Evolutionary conservation across 1,284 basidiomycete genomes (phyloP).

Genomic region (Ceratobasidium papillatum): DNA sequence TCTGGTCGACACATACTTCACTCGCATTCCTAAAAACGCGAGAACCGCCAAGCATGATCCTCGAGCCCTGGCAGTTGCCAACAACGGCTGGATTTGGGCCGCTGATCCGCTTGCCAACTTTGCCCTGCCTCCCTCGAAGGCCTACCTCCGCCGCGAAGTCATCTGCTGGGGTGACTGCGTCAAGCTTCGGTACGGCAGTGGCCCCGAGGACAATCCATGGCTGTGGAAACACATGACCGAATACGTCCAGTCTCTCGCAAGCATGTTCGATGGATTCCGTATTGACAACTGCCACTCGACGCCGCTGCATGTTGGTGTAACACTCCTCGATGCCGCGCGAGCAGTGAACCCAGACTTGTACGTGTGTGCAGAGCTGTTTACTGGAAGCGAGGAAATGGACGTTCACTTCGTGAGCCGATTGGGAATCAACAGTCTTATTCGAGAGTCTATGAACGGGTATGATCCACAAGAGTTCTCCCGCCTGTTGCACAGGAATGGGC

Average conservation of each 20-base stretch:
- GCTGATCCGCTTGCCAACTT: slow-evolving; percentile 96
- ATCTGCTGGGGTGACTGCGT: slow-evolving; percentile 99
- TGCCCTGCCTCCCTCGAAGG: slow-evolving; percentile 93
- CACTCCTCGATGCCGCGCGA: slow-evolving; percentile 91
- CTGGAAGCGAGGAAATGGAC: slow-evolving; percentile 94
- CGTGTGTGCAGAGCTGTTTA: slow-evolving; percentile 96
- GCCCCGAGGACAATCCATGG: slow-evolving; percentile 87
- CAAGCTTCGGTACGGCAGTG: slow-evolving; percentile 90
- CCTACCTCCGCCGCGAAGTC: slow-evolving; percentile 94
- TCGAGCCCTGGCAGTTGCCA: slow-evolving; percentile 81
- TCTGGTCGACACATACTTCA: slow-evolving; percentile 90
- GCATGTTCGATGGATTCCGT: slow-evolving; percentile 91
- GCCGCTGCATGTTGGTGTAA: slow-evolving; percentile 90
- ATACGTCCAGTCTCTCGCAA: slow-evolving; percentile 83
- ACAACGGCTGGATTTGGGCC: slow-evolving; percentile 99
- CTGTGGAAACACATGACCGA: slow-evolving; percentile 93
- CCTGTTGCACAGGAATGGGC: slow-evolving; percentile 84
- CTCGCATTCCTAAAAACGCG: slow-evolving; percentile 68
- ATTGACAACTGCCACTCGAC: slow-evolving; percentile 99
- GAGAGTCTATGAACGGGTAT: slow-evolving; percentile 90
- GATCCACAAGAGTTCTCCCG: slow-evolving; percentile 88
- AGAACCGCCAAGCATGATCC: slow-evolving; percentile 70
- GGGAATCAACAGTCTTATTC: slow-evolving; percentile 89
- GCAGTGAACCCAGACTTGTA: slow-evolving; percentile 91
- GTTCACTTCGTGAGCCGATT: slow-evolving; percentile 87